Percentiles rank a stretch among this genome's conserved stretches.
phyloP scores from a whole-genome alignment of 2,329 filamentous ascomycete genomes.

The Trichophyton simii region DNA sequence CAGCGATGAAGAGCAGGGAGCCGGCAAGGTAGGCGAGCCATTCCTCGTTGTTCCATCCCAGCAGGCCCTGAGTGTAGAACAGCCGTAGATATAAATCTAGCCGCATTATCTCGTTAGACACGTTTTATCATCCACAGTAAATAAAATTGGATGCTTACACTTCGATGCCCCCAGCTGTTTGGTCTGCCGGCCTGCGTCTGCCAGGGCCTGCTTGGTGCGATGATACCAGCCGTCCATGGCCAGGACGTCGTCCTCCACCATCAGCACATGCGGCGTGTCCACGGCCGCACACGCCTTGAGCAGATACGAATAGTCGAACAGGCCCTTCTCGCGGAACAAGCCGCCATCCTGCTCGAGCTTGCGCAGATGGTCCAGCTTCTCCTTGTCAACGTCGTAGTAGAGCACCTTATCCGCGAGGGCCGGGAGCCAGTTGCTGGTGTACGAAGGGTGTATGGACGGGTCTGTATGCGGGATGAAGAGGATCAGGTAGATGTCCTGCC shows the following conservation, averaged over 20 bases:
- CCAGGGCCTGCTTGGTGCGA: conserved; percentile 27
- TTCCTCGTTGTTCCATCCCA: conserved; percentile 9
- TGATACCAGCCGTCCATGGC: conserved; percentile 38
- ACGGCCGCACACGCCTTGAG: conserved; percentile 29
- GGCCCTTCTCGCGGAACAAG: conserved; percentile 26
- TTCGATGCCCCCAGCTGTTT: conserved; percentile 16
- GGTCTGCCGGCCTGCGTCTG: conserved; percentile 22
- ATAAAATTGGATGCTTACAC: conserved; percentile 12
- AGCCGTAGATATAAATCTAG: conserved; percentile 8
- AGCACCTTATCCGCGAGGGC: conserved; percentile 31
- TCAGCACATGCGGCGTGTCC: conserved; percentile 30
- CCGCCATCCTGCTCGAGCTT: conserved; percentile 24
- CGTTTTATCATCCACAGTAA: neutral
- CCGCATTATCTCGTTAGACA: neutral
- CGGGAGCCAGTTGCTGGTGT: conserved; percentile 30
- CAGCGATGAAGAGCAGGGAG: neutral
- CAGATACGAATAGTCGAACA: conserved; percentile 35
- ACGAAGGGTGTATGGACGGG: conserved; percentile 31
- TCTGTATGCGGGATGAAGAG: conserved; percentile 36
- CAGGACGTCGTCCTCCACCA: conserved; percentile 38
- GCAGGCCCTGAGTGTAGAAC: conserved; percentile 7
- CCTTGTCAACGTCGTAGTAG: conserved; percentile 27
- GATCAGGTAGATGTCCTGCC: conserved; percentile 31
- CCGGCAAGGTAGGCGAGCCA: conserved; percentile 6
- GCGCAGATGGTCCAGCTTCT: conserved; percentile 24